phyloP scores from a whole-genome alignment of 2,329 filamentous ascomycete genomes.

The Fusarium coffeatum region DNA sequence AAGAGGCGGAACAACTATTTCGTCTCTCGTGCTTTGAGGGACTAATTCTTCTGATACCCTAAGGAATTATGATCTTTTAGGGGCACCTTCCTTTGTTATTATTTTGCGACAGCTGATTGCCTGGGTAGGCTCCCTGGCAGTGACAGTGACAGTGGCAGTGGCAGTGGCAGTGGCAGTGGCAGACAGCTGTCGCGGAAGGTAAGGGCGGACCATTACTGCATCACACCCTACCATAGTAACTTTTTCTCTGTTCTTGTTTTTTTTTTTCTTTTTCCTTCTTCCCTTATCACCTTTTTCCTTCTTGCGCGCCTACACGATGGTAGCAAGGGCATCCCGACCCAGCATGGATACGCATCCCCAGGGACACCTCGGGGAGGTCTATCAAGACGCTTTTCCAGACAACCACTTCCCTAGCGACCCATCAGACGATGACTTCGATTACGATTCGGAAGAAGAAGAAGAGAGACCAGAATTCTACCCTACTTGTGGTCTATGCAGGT shows the following conservation, averaged over 20 bases:
- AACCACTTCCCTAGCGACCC: background rate
- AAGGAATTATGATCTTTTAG: background rate
- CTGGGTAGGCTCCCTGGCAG: background rate
- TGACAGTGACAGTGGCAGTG: background rate
- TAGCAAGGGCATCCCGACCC: too few species aligned
- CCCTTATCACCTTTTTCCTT: too few species aligned
- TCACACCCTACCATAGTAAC: fast-evolving
- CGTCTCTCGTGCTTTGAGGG: background rate
- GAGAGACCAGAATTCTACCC: fast-evolving
- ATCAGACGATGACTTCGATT: background rate
- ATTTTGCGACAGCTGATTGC: background rate
- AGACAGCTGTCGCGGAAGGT: background rate
- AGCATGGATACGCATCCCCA: too few species aligned
- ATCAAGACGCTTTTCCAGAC: too few species aligned
- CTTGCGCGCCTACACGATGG: too few species aligned
- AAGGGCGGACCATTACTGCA: background rate
- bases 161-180: too few species aligned
- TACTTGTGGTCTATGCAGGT: background rate
- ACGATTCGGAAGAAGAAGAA: background rate
- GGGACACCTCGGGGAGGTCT: too few species aligned
- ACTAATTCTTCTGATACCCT: background rate
- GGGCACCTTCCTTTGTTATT: background rate
- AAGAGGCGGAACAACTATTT: background rate
- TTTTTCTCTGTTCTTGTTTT: background rate
- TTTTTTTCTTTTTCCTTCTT: background rate